Evolutionary conservation across 495 filamentous ascomycete genomes (phyloP).

Genomic region (Penicillium longicatenatum): DNA sequence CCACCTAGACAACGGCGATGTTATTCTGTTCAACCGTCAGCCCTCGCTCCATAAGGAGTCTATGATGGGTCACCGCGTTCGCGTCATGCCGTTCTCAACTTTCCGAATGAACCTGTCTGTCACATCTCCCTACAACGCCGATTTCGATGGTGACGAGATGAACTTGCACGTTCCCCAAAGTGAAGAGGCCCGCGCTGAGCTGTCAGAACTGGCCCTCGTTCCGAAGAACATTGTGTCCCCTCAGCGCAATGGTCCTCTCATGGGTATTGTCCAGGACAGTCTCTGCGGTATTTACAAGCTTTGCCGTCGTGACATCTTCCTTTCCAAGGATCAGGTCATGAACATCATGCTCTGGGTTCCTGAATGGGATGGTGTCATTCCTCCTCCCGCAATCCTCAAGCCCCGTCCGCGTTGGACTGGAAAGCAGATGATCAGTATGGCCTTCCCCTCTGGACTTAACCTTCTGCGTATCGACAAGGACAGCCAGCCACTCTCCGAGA

Average conservation of each 20-base stretch:
- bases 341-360: slow-evolving; percentile 96
- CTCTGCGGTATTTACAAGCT: slow-evolving; percentile 96
- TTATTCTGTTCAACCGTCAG: slow-evolving; percentile 99
- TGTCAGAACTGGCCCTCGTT: slow-evolving; percentile 92
- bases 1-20: slow-evolving; percentile 92
- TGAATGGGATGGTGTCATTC: slow-evolving; percentile 94
- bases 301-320: slow-evolving; percentile 86
- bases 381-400: slow-evolving; percentile 86
- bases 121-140: slow-evolving; percentile 97
- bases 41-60: slow-evolving; percentile 99
- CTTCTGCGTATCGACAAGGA: slow-evolving; percentile 64
- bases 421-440: slow-evolving; percentile 94
- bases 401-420: slow-evolving; percentile 96
- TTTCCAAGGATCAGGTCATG: slow-evolving; percentile 89
- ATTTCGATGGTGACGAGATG: slow-evolving; percentile 99
- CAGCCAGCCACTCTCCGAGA: slow-evolving; percentile 51
- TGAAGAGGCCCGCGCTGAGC: slow-evolving; percentile 92
- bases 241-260: slow-evolving; percentile 93
- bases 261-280: slow-evolving; percentile 99
- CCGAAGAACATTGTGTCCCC: slow-evolving; percentile 97
- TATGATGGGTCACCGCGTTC: slow-evolving; percentile 99
- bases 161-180: slow-evolving; percentile 98
- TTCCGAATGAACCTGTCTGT: slow-evolving; percentile 97
- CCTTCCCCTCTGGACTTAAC: slow-evolving; percentile 85
- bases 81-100: slow-evolving; percentile 98